Percentiles rank a stretch among this genome's conserved stretches.
These are phyloP conservation scores for Alternaria rosae DNA, from an alignment of 2,329 filamentous ascomycete species.

Conservation along the genomic window DNA sequence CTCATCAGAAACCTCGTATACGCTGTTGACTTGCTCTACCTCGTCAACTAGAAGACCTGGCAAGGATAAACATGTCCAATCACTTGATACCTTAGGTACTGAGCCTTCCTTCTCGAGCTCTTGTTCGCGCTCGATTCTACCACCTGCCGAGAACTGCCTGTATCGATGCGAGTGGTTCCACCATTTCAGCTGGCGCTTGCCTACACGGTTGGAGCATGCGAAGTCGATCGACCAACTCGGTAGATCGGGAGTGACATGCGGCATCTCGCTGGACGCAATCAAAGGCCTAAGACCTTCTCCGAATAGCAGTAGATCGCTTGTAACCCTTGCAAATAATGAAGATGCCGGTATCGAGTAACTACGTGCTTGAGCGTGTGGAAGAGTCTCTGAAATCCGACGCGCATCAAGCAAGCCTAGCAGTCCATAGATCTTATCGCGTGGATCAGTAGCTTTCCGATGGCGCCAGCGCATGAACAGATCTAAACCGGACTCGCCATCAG, in stretches of 20 bases:
- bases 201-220: constrained; percentile 18
- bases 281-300: constrained; percentile 19
- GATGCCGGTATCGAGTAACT: background rate
- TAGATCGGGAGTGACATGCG: constrained; percentile 7
- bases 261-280: constrained; percentile 19
- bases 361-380: background rate
- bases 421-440: constrained; percentile 36
- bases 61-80: background rate
- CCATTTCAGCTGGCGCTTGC: constrained; percentile 26
- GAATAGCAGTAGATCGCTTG: constrained; percentile 18
- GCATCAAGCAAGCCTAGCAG: constrained; percentile 23
- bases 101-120: background rate
- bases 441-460: constrained; percentile 26
- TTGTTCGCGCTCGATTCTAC: background rate
- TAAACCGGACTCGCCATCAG: constrained; percentile 13
- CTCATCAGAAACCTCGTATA: background rate
- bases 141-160: background rate
- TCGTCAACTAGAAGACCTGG: background rate
- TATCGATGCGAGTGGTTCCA: constrained; percentile 30
- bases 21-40: background rate
- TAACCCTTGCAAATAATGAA: background rate
- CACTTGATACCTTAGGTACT: background rate
- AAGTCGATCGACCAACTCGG: constrained; percentile 31
- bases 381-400: background rate
- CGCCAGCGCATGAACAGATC: constrained; percentile 30